A percentile compares a stretch with the other conserved stretches of the same genome.
These are phyloP conservation scores for Dimocarpus longan DNA, from an alignment of 345 rosid genomes.

Conservation along the genomic window DNA sequence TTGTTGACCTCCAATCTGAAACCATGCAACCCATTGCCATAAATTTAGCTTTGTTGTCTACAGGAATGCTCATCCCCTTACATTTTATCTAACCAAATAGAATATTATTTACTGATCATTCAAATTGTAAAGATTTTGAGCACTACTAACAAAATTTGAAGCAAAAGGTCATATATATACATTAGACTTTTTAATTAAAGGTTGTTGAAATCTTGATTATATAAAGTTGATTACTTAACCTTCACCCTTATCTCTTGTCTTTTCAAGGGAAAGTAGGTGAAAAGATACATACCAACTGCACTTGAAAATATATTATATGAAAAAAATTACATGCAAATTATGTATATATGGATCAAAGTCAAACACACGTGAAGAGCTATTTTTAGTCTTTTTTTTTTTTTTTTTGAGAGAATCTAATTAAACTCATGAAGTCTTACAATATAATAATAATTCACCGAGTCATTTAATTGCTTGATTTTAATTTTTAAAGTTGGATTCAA, in stretches of 20 bases:
- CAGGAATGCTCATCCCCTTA: too few species aligned
- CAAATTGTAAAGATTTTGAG: not conserved
- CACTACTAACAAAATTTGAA: not conserved
- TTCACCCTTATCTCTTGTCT: not conserved
- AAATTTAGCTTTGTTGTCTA: too few species aligned
- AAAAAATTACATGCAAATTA: too few species aligned
- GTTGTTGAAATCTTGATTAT: not conserved
- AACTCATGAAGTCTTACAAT: too few species aligned
- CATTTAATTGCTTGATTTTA: too few species aligned
- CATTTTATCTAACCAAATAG: not conserved
- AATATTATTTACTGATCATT: not conserved
- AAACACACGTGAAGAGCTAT: not conserved
- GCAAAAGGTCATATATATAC: not conserved
- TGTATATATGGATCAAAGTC: not conserved
- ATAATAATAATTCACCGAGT: not conserved
- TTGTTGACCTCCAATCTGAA: not conserved
- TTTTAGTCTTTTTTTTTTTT: too few species aligned
- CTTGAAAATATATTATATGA: not conserved
- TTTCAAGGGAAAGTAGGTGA: not conserved
- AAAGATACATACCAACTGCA: not conserved
- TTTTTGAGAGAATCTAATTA: too few species aligned
- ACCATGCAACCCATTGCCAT: not conserved
- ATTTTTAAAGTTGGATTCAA: not conserved
- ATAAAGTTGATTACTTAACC: not conserved
- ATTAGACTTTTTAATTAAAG: not conserved